Evolutionary conservation across 768 basidiomycete genomes (phyloP), one percentile per base, ranked within the genome.

Genomic region (Rhodotorula kratochvilovae): DNA sequence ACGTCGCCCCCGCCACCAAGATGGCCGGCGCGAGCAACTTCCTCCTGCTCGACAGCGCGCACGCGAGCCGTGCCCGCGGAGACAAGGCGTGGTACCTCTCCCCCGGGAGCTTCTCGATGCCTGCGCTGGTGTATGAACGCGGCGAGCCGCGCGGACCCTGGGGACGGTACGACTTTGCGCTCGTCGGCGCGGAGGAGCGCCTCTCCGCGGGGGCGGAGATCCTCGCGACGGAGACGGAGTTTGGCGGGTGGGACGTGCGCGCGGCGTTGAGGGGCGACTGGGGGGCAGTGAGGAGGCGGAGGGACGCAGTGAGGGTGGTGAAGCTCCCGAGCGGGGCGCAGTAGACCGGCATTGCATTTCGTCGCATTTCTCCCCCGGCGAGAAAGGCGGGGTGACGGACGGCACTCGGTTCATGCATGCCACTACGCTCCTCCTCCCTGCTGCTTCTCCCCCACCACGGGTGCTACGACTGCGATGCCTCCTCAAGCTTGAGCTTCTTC

Each of bases 21-120:
- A 93, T 95, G 80, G 92, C 89, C 0, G 95, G 96, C 5, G 90
- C 91, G 5, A 89, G 91, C 0, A 86, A 93, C 63, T 96, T 97
- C 83, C 83, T 85, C 31, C 82, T 87, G 0, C 83, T 85, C 73
- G 71, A 84, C 63, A 78, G 82, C 62, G 35, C 59, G 50, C 60
- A 77, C 8, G 60, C 68, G n/a, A n/a, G 72, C 55, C 59, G 67
- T 25, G 7, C 63, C 76, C 5, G 25, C 7, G 39, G n/a, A n/a
- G n/a, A n/a, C 64, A 51, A 66, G 53, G 46, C 74, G 50, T 61
- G 65, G 77, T 33, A 59, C 70, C 60, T 63, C 63, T 27, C 51
- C 23, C 57, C n/a, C 23, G 43, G 42, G 15, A 55, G 3, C 48
- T 21, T 21, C 48, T 35, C 0, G 53, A 60, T 19, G 64, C 76